These are phyloP conservation scores for Alternaria gansuensis DNA, from an alignment of 2,329 filamentous ascomycete genomes.

Conservation along the genomic window DNA sequence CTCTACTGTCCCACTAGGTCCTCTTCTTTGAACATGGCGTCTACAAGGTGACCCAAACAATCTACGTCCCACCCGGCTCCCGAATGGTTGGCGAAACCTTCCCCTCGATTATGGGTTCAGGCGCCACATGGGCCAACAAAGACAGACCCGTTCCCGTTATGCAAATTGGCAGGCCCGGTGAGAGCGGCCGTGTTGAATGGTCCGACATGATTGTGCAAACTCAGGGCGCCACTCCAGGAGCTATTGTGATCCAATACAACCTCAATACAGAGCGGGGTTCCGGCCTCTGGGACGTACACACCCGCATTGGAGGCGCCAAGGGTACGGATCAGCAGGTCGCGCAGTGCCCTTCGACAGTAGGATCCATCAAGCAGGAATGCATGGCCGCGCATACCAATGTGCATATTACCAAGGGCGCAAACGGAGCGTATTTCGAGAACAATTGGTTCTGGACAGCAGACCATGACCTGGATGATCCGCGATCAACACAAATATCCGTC, in stretches of 20 bases:
- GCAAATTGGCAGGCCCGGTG: constrained; percentile 70
- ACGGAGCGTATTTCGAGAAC: constrained; percentile 81
- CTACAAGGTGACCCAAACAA: constrained; percentile 66
- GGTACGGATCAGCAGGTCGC: constrained; percentile 81
- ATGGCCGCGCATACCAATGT: constrained; percentile 70
- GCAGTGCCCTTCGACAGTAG: constrained; percentile 74
- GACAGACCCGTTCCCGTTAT: constrained; percentile 70
- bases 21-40: constrained; percentile 68
- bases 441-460: constrained; percentile 91
- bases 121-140: constrained; percentile 61
- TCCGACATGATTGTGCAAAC: constrained; percentile 78
- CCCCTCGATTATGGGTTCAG: constrained; percentile 83
- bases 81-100: constrained; percentile 86
- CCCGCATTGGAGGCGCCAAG: constrained; percentile 81
- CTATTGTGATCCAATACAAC: constrained; percentile 78
- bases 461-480: constrained; percentile 83
- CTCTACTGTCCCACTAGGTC: constrained; percentile 38
- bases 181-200: constrained; percentile 74
- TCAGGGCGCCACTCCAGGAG: constrained; percentile 73
- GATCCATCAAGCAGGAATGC: constrained; percentile 67
- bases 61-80: constrained; percentile 72
- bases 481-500: constrained; percentile 78
- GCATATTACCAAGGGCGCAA: constrained; percentile 63
- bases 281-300: constrained; percentile 88
- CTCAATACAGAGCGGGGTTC: constrained; percentile 60